Base-by-base conservation (phyloP, 805 yeast species). In the Candida maesae region DNA sequence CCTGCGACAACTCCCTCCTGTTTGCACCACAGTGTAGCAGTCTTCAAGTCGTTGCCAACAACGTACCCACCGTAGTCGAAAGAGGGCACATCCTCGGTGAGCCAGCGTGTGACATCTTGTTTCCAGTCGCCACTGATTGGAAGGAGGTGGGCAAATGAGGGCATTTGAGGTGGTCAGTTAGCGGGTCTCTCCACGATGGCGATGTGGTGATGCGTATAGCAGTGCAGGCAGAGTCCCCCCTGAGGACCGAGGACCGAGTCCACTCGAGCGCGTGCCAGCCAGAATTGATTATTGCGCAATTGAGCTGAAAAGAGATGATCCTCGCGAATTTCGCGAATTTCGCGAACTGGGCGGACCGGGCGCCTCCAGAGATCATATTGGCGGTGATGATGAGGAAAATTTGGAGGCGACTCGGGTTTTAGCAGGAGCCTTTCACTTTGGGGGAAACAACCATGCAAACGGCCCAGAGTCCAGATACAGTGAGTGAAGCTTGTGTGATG, bases 51-150 rank as follows among this genome's bases (percentile, higher is more conserved):
- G 39, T 74, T 73, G 11, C 98, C 97, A n/a, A 91, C 98, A 2
- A 91, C 98, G 55, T 67, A 87, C 2, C 96, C 98, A 25, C 98
- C 98, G 54, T 81, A 84, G 61, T 90, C 98, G 54, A 91, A 91
- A 0, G 95, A 79, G 2, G 98, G 97, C 13, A 85, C 91, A 55
- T 90, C 98, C 56, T 90, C 98, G 5, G 76, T 68, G 12, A 90
- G 67, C 81, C 87, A 90, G 33, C 67, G 70, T 9, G 88, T 78
- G 46, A 91, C 78, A 45, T 81, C 81, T 37, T 74, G 76, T 58
- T 80, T 88, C 98, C 98, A 91, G 36, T 67, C 68, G 4, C 96
- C 95, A 41, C 76, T 78, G 5, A 70, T 64, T 0, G 97, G 96
- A 20, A 91, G 70, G 31, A 86, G 64, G 52, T 83, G 76, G 67